Evolutionary conservation across 495 filamentous ascomycete species (phyloP).

Genomic region (Pyronema omphalodes): DNA sequence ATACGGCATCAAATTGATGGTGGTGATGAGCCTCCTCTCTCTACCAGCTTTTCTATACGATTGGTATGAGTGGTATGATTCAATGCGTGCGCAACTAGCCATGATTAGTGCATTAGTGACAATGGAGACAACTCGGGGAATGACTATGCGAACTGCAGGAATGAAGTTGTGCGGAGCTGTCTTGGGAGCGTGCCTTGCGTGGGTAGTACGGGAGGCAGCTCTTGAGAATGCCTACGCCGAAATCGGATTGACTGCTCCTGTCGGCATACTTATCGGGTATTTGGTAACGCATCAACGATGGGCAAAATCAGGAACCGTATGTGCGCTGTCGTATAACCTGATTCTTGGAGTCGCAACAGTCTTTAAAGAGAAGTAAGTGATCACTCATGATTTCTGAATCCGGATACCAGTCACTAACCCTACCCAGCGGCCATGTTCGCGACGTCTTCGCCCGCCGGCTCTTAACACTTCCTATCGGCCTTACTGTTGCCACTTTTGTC

Average conservation of each 20-base stretch:
- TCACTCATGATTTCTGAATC: background rate
- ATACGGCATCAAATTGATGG: constrained; percentile 20
- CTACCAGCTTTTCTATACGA: constrained; percentile 16
- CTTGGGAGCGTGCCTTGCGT: constrained; percentile 14
- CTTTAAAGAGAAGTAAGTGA: constrained; percentile 10
- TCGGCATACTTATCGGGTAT: constrained; percentile 16
- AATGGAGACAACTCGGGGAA: constrained; percentile 24
- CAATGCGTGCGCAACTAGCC: constrained; percentile 18
- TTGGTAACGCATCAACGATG: constrained; percentile 12
- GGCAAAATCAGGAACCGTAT: constrained; percentile 17
- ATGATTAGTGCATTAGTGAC: constrained; percentile 22
- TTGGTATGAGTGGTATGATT: constrained; percentile 20
- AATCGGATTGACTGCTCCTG: constrained; percentile 12
- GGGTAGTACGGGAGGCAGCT: constrained; percentile 14
- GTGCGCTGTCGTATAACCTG: constrained; percentile 21
- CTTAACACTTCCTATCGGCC: constrained; percentile 18
- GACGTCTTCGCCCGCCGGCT: constrained; percentile 16
- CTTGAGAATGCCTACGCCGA: constrained; percentile 4
- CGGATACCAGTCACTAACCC: background rate
- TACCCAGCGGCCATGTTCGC: constrained; percentile 6
- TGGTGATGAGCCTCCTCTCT: constrained; percentile 21
- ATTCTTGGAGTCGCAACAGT: constrained; percentile 21
- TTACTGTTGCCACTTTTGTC: constrained; percentile 16
- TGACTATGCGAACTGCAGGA: constrained; percentile 23
- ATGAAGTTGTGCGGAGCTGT: constrained; percentile 21